Evolutionary conservation across 768 basidiomycete genomes (phyloP).

Genomic region (Jaapia argillacea): DNA sequence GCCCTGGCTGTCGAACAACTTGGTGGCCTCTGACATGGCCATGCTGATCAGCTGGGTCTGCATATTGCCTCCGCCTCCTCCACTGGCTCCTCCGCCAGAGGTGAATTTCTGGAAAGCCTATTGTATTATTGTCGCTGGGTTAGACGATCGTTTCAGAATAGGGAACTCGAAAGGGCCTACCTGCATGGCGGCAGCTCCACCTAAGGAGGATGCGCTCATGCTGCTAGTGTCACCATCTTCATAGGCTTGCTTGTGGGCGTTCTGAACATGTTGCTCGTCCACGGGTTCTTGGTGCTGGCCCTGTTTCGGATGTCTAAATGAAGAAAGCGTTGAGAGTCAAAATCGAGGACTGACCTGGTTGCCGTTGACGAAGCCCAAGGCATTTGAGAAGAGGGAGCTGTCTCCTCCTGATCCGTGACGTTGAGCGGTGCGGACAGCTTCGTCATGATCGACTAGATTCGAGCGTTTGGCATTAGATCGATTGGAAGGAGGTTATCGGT

Average conservation of each 20-base stretch:
- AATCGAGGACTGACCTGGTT: conserved; percentile 34
- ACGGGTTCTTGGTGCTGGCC: conserved; percentile 45
- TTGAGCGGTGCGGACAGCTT: conserved; percentile 48
- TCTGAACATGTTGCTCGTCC: conserved; percentile 53
- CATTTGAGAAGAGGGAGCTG: conserved; percentile 43
- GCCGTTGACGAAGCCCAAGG: conserved; percentile 38
- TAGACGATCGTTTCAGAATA: not conserved
- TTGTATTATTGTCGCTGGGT: not conserved
- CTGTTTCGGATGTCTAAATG: conserved; percentile 20
- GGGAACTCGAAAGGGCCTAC: conserved; percentile 21
- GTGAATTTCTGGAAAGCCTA: conserved; percentile 65
- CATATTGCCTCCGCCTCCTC: conserved; percentile 29
- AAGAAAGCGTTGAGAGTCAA: not conserved
- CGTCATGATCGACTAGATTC: conserved; percentile 48
- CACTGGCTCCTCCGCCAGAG: conserved; percentile 27
- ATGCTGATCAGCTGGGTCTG: conserved; percentile 68
- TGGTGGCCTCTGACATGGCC: conserved; percentile 77
- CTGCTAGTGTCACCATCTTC: conserved; percentile 34
- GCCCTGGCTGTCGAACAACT: conserved; percentile 64
- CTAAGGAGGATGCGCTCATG: conserved; percentile 55
- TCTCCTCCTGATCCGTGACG: conserved; percentile 46
- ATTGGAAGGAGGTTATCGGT: not conserved
- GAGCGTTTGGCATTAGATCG: conserved; percentile 6
- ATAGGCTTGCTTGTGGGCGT: conserved; percentile 58
- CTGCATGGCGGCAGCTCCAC: conserved; percentile 72